Conservation (phyloP, 2,329 filamentous ascomycete genomes). For the Fusarium poae region DNA sequence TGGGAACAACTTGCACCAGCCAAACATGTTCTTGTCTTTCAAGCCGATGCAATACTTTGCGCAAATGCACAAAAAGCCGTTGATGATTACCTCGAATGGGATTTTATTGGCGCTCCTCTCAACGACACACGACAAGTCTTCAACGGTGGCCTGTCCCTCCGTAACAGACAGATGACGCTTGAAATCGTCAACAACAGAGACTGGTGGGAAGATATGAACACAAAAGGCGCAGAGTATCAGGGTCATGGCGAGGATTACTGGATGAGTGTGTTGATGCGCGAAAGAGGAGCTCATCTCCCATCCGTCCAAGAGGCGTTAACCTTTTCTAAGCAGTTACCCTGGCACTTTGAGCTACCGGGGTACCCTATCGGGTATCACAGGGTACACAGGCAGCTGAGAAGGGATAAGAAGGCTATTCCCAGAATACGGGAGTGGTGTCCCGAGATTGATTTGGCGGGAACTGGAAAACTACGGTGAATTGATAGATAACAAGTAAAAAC, state of each 20-base stretch:
- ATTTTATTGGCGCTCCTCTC: slow-evolving; percentile 11
- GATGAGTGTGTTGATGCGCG: slow-evolving; percentile 24
- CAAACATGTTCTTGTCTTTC: slow-evolving; percentile 24
- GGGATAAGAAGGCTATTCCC: slow-evolving; percentile 7
- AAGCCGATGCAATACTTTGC: slow-evolving; percentile 21
- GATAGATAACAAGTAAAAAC: not conserved
- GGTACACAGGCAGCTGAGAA: slow-evolving; percentile 11
- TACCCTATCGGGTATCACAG: slow-evolving; percentile 15
- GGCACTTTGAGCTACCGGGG: slow-evolving; percentile 12
- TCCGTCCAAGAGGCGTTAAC: slow-evolving; percentile 9
- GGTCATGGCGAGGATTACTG: slow-evolving; percentile 21
- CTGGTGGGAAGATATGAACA: slow-evolving; percentile 19
- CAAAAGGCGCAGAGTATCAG: slow-evolving; percentile 10
- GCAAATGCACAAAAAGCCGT: slow-evolving; percentile 13
- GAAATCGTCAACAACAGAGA: not conserved
- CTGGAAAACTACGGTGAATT: not conserved
- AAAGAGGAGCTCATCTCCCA: slow-evolving; percentile 16
- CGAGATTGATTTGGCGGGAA: slow-evolving; percentile 14
- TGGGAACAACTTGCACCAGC: slow-evolving; percentile 26
- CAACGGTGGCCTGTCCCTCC: not conserved
- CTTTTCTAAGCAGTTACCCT: slow-evolving; percentile 21
- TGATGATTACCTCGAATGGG: slow-evolving; percentile 16
- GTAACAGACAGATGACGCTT: not conserved
- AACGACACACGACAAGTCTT: not conserved
- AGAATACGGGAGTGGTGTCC: slow-evolving; percentile 13